phyloP scores from a whole-genome alignment of 2,329 filamentous ascomycete species.

The Zarea fungicola region DNA sequence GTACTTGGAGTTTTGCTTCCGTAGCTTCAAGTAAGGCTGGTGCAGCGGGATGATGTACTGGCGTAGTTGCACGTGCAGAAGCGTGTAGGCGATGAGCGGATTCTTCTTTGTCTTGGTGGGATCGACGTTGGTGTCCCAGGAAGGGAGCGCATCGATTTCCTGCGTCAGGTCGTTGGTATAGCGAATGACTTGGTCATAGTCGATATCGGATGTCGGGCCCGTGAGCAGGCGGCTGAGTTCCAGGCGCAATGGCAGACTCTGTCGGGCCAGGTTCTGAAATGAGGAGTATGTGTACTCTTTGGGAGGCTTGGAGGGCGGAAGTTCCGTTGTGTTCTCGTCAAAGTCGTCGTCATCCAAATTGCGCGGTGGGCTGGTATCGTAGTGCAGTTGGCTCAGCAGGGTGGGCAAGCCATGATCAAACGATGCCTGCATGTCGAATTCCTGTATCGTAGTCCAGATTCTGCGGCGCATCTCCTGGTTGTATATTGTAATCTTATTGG shows the following conservation, averaged over 20 bases:
- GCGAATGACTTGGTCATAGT: conserved; percentile 57
- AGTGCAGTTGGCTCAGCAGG: conserved; percentile 51
- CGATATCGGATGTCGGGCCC: conserved; percentile 48
- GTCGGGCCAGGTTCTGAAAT: conserved; percentile 53
- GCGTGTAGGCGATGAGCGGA: conserved; percentile 53
- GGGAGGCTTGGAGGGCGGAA: conserved; percentile 47
- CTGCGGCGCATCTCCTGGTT: conserved; percentile 58
- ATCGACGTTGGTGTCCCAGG: conserved; percentile 42
- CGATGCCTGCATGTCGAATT: conserved; percentile 57
- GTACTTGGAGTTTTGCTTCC: conserved; percentile 55
- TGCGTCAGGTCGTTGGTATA: conserved; percentile 57
- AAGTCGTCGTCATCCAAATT: conserved; percentile 57
- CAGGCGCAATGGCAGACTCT: conserved; percentile 50
- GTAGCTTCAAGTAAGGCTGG: conserved; percentile 55
- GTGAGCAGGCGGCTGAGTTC: conserved; percentile 54
- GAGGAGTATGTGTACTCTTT: conserved; percentile 54
- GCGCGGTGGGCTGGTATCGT: conserved; percentile 49
- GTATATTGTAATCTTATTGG: conserved; percentile 50
- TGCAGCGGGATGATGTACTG: conserved; percentile 59
- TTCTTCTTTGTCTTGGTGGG: conserved; percentile 41
- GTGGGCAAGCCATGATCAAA: conserved; percentile 57
- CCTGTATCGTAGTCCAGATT: conserved; percentile 56
- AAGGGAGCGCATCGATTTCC: conserved; percentile 54
- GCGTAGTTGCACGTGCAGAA: conserved; percentile 55
- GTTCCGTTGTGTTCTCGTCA: conserved; percentile 44